These are phyloP conservation scores for Lanmaoa pseudosensibilis DNA, from an alignment of 768 basidiomycete species.

Conservation along the genomic window DNA sequence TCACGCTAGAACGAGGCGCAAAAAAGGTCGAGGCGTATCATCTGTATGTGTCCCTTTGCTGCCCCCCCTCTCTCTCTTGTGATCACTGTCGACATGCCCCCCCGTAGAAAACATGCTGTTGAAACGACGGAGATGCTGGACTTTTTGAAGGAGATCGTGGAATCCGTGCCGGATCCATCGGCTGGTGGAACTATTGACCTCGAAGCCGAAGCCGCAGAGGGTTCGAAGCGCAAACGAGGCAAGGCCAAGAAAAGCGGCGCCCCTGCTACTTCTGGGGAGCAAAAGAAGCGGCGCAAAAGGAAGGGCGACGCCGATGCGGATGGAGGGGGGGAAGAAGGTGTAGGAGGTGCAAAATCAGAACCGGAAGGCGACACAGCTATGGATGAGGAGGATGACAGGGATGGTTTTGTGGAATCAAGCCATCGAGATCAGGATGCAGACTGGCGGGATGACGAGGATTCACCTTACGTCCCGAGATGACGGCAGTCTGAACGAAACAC, in stretches of 20 bases:
- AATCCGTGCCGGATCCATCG: slow-evolving; percentile 82
- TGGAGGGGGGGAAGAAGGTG: slow-evolving; percentile 37
- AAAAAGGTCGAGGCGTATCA: slow-evolving; percentile 94
- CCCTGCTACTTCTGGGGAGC: slow-evolving; percentile 34
- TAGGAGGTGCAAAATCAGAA: slow-evolving; percentile 39
- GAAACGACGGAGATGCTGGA: slow-evolving; percentile 87
- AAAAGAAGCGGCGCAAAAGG: slow-evolving; percentile 54
- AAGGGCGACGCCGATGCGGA: slow-evolving; percentile 36
- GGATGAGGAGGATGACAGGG: slow-evolving; percentile 46
- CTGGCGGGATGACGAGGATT: slow-evolving; percentile 43
- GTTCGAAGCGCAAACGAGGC: slow-evolving; percentile 55
- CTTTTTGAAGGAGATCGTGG: slow-evolving; percentile 91
- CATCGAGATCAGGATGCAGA: slow-evolving; percentile 46
- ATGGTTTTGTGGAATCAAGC: slow-evolving; percentile 37
- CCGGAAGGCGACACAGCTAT: slow-evolving; percentile 36
- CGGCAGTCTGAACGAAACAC: background rate
- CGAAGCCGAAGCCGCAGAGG: slow-evolving; percentile 56
- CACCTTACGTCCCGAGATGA: slow-evolving; percentile 43
- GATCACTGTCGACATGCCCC: slow-evolving; percentile 1
- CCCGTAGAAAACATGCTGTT: slow-evolving; percentile 83
- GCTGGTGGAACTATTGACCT: slow-evolving; percentile 77
- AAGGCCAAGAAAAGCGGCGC: slow-evolving; percentile 52
- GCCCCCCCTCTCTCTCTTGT: background rate
- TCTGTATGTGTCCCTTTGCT: slow-evolving; percentile 60
- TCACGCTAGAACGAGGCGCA: slow-evolving; percentile 73